phyloP scores from a whole-genome alignment of 2,329 filamentous ascomycete genomes.

The Helminthosporium solani region DNA sequence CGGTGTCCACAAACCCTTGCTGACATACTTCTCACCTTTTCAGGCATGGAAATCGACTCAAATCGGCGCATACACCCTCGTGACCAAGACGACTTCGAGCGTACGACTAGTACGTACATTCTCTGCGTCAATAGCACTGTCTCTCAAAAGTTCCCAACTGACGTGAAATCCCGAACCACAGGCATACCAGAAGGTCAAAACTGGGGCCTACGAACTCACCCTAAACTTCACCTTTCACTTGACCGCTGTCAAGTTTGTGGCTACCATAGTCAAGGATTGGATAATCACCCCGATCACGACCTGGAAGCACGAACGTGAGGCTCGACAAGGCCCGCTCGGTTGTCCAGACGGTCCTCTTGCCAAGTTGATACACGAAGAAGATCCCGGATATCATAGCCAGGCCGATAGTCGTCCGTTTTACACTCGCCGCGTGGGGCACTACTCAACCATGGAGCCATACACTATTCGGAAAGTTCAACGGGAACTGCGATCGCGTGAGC shows the following conservation, averaged over 20 bases:
- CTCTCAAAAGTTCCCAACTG: background rate
- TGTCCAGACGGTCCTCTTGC: background rate
- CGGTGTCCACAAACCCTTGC: too few species aligned
- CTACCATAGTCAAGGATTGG: background rate
- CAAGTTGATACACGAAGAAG: background rate
- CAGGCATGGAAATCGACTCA: background rate
- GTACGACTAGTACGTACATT: background rate
- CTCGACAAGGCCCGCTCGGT: background rate
- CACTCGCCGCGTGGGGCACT: background rate
- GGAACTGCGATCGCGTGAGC: background rate
- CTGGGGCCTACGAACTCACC: background rate
- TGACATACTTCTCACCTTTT: too few species aligned
- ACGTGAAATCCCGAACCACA: background rate
- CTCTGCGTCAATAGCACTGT: background rate
- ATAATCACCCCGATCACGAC: background rate
- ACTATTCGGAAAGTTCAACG: background rate
- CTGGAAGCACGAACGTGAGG: background rate
- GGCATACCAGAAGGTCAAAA: background rate
- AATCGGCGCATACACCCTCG: background rate
- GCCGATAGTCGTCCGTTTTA: background rate
- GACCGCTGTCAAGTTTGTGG: background rate
- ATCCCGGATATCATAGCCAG: background rate
- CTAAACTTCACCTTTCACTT: background rate
- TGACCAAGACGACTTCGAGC: background rate
- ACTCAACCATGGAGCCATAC: background rate